Percentiles rank a stretch among this genome's conserved stretches.
Conservation (phyloP, 495 filamentous ascomycete species). For the Aspergillus avenaceus region DNA sequence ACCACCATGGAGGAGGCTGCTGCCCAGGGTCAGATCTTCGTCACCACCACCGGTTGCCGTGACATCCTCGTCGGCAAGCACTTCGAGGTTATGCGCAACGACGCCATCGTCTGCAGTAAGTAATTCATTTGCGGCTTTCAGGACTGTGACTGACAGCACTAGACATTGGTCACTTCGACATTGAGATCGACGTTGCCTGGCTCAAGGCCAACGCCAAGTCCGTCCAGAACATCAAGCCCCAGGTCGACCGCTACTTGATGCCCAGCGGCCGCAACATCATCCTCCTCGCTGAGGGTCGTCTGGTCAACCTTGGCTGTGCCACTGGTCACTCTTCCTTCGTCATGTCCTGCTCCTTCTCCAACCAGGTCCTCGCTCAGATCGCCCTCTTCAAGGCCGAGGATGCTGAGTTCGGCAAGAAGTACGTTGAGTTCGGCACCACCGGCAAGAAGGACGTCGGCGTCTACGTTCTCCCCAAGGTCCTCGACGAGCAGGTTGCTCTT, state of each 20-base stretch:
- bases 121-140: conserved; percentile 13
- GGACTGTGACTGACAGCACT: conserved; percentile 3
- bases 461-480: conserved; percentile 96
- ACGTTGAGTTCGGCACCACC: conserved; percentile 89
- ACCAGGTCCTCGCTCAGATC: conserved; percentile 99
- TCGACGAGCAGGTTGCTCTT: conserved; percentile 95
- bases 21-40: conserved; percentile 88
- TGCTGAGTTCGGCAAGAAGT: conserved; percentile 81
- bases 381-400: conserved; percentile 94
- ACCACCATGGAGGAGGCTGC: conserved; percentile 96
- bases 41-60: conserved; percentile 98
- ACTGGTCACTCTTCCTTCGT: conserved; percentile 99
- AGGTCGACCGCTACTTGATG: conserved; percentile 97
- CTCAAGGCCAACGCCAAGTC: conserved; percentile 92
- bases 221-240: conserved; percentile 98
- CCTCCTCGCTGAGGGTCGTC: conserved; percentile 94
- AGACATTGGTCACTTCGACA: conserved; percentile 99
- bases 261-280: conserved; percentile 93
- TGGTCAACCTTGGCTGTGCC: conserved; percentile 98
- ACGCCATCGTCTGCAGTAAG: conserved; percentile 98
- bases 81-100: conserved; percentile 97
- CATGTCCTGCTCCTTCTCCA: conserved; percentile 99
- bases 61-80: conserved; percentile 89
- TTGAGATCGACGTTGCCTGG: conserved; percentile 99
- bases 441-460: conserved; percentile 88